These are phyloP conservation scores for Vigna unguiculata DNA, from an alignment of 306 rosid species.

Conservation along the genomic window DNA sequence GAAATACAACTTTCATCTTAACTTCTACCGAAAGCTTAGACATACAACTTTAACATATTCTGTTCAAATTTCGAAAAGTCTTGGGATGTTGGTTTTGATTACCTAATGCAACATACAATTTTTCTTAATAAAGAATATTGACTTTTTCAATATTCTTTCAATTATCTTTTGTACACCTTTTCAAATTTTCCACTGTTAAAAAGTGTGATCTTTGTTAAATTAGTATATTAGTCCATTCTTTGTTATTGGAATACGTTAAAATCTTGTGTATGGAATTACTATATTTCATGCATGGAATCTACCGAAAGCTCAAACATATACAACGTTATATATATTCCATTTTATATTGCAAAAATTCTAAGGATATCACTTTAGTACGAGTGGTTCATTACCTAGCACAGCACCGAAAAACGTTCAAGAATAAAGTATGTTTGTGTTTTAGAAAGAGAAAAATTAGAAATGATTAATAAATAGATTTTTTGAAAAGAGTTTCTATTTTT, in stretches of 20 bases:
- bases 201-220: neutral
- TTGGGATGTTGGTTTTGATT: neutral
- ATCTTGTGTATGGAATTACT: neutral
- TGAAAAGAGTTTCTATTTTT: neutral
- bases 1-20: too few species aligned
- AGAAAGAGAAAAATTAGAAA: neutral
- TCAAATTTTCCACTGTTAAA: neutral
- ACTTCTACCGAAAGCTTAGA: slow-evolving; percentile 30
- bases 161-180: neutral
- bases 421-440: neutral
- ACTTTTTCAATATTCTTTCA: neutral
- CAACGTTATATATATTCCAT: slow-evolving; percentile 3
- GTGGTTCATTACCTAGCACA: slow-evolving; percentile 1
- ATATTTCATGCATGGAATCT: slow-evolving; percentile 16
- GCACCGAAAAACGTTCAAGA: neutral
- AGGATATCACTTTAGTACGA: slow-evolving; percentile 14
- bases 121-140: neutral
- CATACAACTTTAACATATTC: slow-evolving; percentile 6
- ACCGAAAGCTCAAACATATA: slow-evolving; percentile 21
- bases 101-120: neutral
- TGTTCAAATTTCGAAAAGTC: slow-evolving; percentile 2
- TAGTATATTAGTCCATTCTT: neutral
- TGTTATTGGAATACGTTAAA: neutral
- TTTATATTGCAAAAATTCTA: neutral
- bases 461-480: neutral